phyloP scores from a whole-genome alignment of 768 basidiomycete species.

The Rhizopogon vinicolor region DNA sequence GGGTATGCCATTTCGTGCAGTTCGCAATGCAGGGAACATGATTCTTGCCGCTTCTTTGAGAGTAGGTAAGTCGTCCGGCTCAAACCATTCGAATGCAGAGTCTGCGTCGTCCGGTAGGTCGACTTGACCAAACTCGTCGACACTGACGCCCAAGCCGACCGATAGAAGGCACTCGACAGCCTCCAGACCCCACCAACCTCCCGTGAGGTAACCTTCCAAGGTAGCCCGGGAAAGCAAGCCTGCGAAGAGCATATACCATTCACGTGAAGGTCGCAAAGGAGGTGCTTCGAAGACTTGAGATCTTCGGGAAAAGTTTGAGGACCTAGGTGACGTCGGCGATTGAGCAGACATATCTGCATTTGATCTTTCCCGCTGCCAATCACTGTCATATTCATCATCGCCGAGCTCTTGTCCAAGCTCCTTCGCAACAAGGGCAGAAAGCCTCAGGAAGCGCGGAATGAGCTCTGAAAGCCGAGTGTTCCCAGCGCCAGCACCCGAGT shows the following conservation, averaged over 20 bases:
- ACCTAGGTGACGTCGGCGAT: conserved; percentile 10
- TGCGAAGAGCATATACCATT: conserved; percentile 80
- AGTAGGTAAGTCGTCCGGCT: conserved; percentile 74
- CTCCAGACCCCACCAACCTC: conserved; percentile 72
- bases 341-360: conserved; percentile 8
- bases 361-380: conserved; percentile 23
- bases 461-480: conserved; percentile 65
- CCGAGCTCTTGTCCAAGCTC: conserved; percentile 71
- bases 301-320: conserved; percentile 11
- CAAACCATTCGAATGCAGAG: conserved; percentile 49
- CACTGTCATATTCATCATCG: conserved; percentile 43
- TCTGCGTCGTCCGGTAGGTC: conserved; percentile 29
- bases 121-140: conserved; percentile 15
- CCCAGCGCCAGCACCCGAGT: conserved; percentile 37
- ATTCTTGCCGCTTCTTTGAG: conserved; percentile 61
- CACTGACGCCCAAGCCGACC: conserved; percentile 55
- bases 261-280: conserved; percentile 64
- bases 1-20: conserved; percentile 19
- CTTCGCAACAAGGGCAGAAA: conserved; percentile 74
- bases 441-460: conserved; percentile 65
- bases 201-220: conserved; percentile 79
- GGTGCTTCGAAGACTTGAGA: conserved; percentile 33
- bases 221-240: conserved; percentile 79
- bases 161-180: conserved; percentile 69
- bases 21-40: conserved; percentile 56